phyloP scores from a whole-genome alignment of 1,284 basidiomycete species.

The Pholiota adiposa region DNA sequence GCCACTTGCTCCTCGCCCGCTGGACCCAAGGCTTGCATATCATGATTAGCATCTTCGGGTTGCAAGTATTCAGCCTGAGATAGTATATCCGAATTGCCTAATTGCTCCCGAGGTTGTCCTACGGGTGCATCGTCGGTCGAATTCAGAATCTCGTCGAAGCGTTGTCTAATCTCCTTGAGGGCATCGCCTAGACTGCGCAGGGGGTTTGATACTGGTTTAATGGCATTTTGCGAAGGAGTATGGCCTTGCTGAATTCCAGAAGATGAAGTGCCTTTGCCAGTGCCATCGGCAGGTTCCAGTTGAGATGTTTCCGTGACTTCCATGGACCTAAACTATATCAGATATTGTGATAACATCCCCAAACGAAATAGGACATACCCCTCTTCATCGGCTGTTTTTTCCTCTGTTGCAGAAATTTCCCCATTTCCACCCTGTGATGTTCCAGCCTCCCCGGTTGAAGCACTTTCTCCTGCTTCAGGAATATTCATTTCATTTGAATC shows the following conservation, averaged over 20 bases:
- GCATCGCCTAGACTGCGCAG: slow-evolving; percentile 88
- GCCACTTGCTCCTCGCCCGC: slow-evolving; percentile 84
- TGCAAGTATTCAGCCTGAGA: slow-evolving; percentile 85
- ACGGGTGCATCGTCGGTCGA: slow-evolving; percentile 32
- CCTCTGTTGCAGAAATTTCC: slow-evolving; percentile 32
- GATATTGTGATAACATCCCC: neutral
- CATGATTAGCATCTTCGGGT: slow-evolving; percentile 71
- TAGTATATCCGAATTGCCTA: slow-evolving; percentile 42
- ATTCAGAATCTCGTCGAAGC: slow-evolving; percentile 85
- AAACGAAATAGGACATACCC: slow-evolving; percentile 32
- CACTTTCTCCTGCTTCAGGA: slow-evolving; percentile 33
- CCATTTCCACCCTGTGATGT: slow-evolving; percentile 33
- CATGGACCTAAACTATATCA: slow-evolving; percentile 13
- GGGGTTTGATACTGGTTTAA: slow-evolving; percentile 56
- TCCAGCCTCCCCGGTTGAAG: slow-evolving; percentile 37
- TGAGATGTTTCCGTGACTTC: slow-evolving; percentile 31
- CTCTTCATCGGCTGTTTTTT: slow-evolving; percentile 32
- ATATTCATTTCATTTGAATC: slow-evolving; percentile 34
- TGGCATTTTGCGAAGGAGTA: slow-evolving; percentile 43
- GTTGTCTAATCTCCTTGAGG: slow-evolving; percentile 82
- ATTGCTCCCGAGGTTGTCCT: slow-evolving; percentile 34
- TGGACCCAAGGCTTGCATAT: slow-evolving; percentile 91
- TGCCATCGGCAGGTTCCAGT: slow-evolving; percentile 29
- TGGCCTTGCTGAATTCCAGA: slow-evolving; percentile 51
- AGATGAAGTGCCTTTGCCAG: slow-evolving; percentile 38